Conservation (phyloP, 164 flowering plant species). For the Echeveria elegans region DNA sequence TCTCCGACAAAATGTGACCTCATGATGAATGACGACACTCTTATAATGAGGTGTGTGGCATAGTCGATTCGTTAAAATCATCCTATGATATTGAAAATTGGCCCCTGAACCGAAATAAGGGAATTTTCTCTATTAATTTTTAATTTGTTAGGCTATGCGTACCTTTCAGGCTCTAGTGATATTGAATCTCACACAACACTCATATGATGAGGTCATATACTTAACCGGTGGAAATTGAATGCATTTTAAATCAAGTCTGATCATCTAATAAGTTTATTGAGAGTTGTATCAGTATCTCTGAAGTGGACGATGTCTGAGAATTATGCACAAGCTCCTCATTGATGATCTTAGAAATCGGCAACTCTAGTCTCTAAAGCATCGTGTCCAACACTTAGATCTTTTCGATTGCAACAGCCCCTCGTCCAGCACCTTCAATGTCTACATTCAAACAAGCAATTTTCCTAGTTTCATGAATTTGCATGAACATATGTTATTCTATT, state of each 20-base stretch:
- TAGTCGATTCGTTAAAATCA: too few species aligned
- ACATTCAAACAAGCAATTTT: slow-evolving; percentile 3
- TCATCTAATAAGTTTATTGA: neutral
- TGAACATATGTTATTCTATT: neutral
- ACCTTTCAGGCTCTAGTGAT: too few species aligned
- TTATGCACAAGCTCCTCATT: slow-evolving; percentile 51
- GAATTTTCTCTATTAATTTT: too few species aligned
- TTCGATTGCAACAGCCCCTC: slow-evolving; percentile 67
- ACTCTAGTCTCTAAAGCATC: slow-evolving; percentile 63
- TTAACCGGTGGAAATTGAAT: neutral
- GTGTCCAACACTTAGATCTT: slow-evolving; percentile 63
- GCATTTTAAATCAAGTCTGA: neutral
- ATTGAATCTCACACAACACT: too few species aligned
- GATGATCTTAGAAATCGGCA: slow-evolving; percentile 62
- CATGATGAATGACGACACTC: too few species aligned
- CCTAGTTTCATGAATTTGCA: neutral
- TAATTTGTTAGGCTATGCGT: too few species aligned
- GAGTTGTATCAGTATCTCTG: neutral
- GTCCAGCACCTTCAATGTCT: slow-evolving; percentile 81
- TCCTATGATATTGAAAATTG: too few species aligned
- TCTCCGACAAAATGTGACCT: too few species aligned
- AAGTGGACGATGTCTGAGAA: slow-evolving; percentile 32
- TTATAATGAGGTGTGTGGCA: too few species aligned
- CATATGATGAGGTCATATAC: neutral
- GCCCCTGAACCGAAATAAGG: too few species aligned